Evolutionary conservation across 164 flowering plant genomes (phyloP), one percentile per base, ranked within the genome.

Genomic region (Vitis riparia): DNA sequence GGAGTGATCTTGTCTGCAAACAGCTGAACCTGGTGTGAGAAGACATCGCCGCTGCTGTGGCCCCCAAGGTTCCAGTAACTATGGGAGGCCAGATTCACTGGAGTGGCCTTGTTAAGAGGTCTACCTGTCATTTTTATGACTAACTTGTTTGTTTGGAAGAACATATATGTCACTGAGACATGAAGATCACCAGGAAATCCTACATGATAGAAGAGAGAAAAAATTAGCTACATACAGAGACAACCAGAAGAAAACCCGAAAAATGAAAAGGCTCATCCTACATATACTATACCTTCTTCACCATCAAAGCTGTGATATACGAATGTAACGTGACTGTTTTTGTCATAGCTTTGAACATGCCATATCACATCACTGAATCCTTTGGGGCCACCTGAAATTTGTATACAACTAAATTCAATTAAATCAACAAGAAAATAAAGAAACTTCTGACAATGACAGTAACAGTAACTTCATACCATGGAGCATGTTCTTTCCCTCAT

Each of bases 401-500:
- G 61, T 9, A 19, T 14, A 51, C 8, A 11, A 8, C 12, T 7
- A 17, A 5, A 9, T 48, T 44, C 14, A 16, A 16, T 55, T 30
- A 55, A 19, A 51, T 16, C 3, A 52, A 15, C 3, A 27, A 57
- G 30, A 4, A 51, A 59, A 30, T 8, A 50, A 47, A 13, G 17
- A 23, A 23, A 23, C 27, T 23, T 23, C 27, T 23, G 27, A 23
- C 27, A 23, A 23, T 23, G 27, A 23, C 27, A 1, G 27, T 23
- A 37, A 37, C 6, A 37, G 0, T 37, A 11, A 49, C 58, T 23
- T 14, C 9, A 52, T 79, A 86, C 89, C 88, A 71, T 87, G 93
- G 70, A 87, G 87, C 58, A 65, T 89, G 76, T 87, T 89, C 1
- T 84, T 79, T 8, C 91, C 91, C 14, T 89, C 93, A 78, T 91